Evolutionary conservation across 1,284 basidiomycete genomes (phyloP).

Genomic region (Thelephora terrestris): DNA sequence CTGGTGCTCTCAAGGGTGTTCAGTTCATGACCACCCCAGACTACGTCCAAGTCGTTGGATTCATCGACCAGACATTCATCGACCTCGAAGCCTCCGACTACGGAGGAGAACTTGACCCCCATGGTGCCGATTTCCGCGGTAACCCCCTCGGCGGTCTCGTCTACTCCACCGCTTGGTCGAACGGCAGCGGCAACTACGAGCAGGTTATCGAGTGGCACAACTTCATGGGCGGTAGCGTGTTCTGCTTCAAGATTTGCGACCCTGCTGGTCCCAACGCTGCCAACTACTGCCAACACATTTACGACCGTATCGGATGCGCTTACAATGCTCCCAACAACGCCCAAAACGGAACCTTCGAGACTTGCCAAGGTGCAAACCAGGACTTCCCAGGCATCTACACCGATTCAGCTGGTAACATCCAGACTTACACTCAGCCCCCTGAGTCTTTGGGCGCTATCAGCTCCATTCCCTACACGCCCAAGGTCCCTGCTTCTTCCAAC

Average conservation of each 20-base stretch:
- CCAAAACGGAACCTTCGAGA: constrained; percentile 28
- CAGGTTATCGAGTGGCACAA: constrained; percentile 39
- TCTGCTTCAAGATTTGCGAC: constrained; percentile 49
- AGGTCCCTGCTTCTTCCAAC: constrained; percentile 49
- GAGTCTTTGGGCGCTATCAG: constrained; percentile 46
- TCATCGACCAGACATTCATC: constrained; percentile 49
- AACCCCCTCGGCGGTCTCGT: constrained; percentile 45
- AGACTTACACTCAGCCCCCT: constrained; percentile 50
- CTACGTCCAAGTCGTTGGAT: constrained; percentile 57
- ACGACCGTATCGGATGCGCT: constrained; percentile 38
- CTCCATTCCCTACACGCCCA: constrained; percentile 51
- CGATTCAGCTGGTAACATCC: constrained; percentile 26
- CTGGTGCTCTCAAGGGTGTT: constrained; percentile 50
- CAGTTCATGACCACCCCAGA: constrained; percentile 56
- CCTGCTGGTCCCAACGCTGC: constrained; percentile 29
- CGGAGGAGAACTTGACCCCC: constrained; percentile 61
- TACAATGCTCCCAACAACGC: constrained; percentile 40
- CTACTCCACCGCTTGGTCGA: constrained; percentile 36
- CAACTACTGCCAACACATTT: constrained; percentile 35
- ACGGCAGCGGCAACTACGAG: constrained; percentile 22
- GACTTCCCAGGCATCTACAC: constrained; percentile 48
- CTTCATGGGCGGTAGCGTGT: constrained; percentile 36
- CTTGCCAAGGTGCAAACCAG: constrained; percentile 51
- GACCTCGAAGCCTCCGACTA: constrained; percentile 45
- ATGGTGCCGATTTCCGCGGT: constrained; percentile 35